Evolutionary conservation across 2,329 filamentous ascomycete species (phyloP), one percentile per base, ranked within the genome.

Genomic region (Verticillium nubilum): DNA sequence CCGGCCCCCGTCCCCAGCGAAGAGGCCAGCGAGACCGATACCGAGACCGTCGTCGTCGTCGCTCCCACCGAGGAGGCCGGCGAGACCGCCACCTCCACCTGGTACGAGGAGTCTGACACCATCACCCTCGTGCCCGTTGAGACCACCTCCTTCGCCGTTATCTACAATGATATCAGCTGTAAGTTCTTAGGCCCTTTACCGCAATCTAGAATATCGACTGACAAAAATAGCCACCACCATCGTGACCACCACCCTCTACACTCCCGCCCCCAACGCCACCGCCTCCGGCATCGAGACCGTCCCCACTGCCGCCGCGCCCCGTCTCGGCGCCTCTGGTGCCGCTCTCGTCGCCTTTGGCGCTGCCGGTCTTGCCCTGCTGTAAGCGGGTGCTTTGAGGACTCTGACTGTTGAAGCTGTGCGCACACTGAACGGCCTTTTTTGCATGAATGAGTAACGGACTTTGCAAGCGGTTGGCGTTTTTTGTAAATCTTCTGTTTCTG

Each of bases 321-420:
- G 42, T 27, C 25, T 58, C 56, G 42, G 56, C 27, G 19, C 37
- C 42, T 53, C 56, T 4, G 25, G 50, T 9, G 42, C 50, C 23
- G 56, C 56, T 37, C 50, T 58, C 42, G 58, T 75, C 59, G 72
- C 70, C 35, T 74, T 74, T 61, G 71, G 71, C 62, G 70, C 73
- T 64, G 69, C 74, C 66, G 69, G 72, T 19, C 63, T 75, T 55
- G 67, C 73, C 63, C 66, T 74, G 65, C 54, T 74, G 59, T 74
- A 67, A 63, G 35, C 12, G 35, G 15, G 35, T 15, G 17, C 12
- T 37, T 37, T 2, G 5, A 15, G 15, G 12, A 17, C n/a, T 9
- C 23, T 2, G 29, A 31, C 29, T 31, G 5, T 31, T 2, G 2
- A 23, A 47, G 42, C 42, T 47, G 42, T 23, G 19, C 5, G 13